Evolutionary conservation across 2,329 filamentous ascomycete species (phyloP).

Genomic region (Ceratocystiopsis minuta): DNA sequence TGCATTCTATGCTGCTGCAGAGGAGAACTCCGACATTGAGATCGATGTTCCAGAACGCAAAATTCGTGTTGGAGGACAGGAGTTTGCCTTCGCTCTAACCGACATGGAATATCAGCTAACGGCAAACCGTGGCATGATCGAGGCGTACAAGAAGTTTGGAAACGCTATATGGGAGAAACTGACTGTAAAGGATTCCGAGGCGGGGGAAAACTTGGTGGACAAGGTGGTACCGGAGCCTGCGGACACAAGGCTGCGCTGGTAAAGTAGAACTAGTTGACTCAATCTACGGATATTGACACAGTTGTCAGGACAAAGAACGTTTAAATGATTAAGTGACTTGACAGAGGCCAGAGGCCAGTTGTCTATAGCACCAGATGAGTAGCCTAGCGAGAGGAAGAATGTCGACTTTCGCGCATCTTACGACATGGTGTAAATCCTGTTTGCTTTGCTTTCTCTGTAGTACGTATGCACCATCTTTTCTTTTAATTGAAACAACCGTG

Average conservation of each 20-base stretch:
- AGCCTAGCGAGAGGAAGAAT: no score
- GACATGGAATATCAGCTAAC: conserved; percentile 21
- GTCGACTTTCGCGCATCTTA: no score
- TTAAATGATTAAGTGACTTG: no score
- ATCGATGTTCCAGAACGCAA: conserved; percentile 16
- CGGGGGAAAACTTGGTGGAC: not conserved
- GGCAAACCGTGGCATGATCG: conserved; percentile 19
- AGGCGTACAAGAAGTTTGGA: conserved; percentile 21
- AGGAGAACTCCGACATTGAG: conserved; percentile 18
- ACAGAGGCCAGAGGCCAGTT: no score
- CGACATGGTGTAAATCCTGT: no score
- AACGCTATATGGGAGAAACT: conserved; percentile 8
- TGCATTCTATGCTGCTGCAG: conserved; percentile 19
- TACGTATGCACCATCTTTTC: no score
- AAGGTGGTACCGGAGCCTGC: not conserved
- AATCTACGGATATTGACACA: no score
- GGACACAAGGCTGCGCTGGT: not conserved
- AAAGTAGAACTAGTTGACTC: not conserved
- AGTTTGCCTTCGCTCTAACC: conserved; percentile 19
- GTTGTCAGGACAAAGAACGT: no score
- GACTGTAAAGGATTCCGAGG: not conserved
- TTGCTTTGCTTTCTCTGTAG: no score
- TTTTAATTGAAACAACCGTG: no score
- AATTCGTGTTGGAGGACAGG: conserved; percentile 10
- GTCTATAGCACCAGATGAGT: no score